Evolutionary conservation across 2,329 filamentous ascomycete genomes (phyloP).

Genomic region (Rasamsonia emersonii): DNA sequence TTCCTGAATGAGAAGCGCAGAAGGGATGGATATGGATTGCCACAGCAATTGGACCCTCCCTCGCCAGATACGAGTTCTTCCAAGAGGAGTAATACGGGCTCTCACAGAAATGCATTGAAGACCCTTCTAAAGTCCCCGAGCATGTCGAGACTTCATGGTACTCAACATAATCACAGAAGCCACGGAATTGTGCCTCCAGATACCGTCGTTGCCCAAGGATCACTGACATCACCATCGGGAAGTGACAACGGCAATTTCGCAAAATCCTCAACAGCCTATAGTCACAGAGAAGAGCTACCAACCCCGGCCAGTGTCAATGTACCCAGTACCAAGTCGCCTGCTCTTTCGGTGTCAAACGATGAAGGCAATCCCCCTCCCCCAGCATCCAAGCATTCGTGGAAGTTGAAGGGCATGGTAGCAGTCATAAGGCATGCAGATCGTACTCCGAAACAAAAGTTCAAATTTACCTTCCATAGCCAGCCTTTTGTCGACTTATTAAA

Average conservation of each 20-base stretch:
- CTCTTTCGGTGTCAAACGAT: slow-evolving; percentile 15
- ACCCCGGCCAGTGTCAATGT: slow-evolving; percentile 15
- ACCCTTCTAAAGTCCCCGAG: slow-evolving; percentile 57
- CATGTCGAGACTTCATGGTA: slow-evolving; percentile 49
- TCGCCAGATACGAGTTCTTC: slow-evolving; percentile 23
- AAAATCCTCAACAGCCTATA: slow-evolving; percentile 10
- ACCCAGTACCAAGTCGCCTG: slow-evolving; percentile 19
- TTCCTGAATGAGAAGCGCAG: slow-evolving; percentile 67
- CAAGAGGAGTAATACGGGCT: slow-evolving; percentile 30
- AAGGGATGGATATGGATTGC: slow-evolving; percentile 26
- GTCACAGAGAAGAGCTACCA: slow-evolving; percentile 15
- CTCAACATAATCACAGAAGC: slow-evolving; percentile 34
- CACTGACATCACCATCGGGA: slow-evolving; percentile 25
- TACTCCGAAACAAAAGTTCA: slow-evolving; percentile 98
- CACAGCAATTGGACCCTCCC: slow-evolving; percentile 26
- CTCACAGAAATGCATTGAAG: slow-evolving; percentile 46
- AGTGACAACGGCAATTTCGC: slow-evolving; percentile 21
- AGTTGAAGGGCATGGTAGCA: slow-evolving; percentile 92
- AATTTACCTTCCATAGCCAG: slow-evolving; percentile 95
- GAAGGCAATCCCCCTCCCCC: slow-evolving; percentile 41
- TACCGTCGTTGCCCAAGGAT: slow-evolving; percentile 17
- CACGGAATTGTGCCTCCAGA: slow-evolving; percentile 40
- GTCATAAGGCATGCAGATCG: slow-evolving; percentile 95
- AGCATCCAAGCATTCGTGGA: slow-evolving; percentile 88
- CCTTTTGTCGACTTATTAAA: slow-evolving; percentile 92